Conservation (phyloP, 106 monocot species). For the Phalaenopsis aphrodite region DNA sequence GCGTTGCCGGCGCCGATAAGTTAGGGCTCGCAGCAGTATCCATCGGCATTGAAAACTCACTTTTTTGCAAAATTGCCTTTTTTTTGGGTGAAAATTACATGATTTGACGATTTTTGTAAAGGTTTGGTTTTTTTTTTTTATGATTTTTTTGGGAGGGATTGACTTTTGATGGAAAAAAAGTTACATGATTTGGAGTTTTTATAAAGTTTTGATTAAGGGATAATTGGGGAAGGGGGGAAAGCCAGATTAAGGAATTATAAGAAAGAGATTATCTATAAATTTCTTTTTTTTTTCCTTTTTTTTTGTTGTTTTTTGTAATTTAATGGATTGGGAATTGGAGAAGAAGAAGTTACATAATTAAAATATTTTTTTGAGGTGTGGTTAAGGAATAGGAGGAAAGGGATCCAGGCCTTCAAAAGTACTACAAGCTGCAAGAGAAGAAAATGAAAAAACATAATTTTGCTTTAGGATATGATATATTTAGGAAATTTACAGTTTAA, state of each 20-base stretch:
- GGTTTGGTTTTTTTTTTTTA: constrained; percentile 13
- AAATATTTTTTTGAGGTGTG: constrained; percentile 57
- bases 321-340: not conserved
- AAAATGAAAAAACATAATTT: not conserved
- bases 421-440: not conserved
- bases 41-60: constrained; percentile 10
- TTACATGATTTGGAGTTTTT: constrained; percentile 7
- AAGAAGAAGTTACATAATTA: constrained; percentile 52
- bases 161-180: not conserved
- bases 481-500: not conserved
- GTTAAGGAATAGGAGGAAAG: constrained; percentile 38
- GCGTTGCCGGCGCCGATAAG: constrained; percentile 54
- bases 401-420: constrained; percentile 4
- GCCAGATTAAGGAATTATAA: not conserved
- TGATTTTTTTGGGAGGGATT: not conserved
- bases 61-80: not conserved
- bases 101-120: constrained; percentile 53
- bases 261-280: too few species aligned
- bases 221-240: not conserved
- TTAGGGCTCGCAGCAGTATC: constrained; percentile 20
- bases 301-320: constrained; percentile 19
- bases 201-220: not conserved
- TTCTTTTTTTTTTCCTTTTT: not conserved
- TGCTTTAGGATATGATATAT: not conserved
- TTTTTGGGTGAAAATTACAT: constrained; percentile 46